Base-by-base conservation (phyloP, 2,329 filamentous ascomycete genomes). In the Colletotrichum sp. region DNA sequence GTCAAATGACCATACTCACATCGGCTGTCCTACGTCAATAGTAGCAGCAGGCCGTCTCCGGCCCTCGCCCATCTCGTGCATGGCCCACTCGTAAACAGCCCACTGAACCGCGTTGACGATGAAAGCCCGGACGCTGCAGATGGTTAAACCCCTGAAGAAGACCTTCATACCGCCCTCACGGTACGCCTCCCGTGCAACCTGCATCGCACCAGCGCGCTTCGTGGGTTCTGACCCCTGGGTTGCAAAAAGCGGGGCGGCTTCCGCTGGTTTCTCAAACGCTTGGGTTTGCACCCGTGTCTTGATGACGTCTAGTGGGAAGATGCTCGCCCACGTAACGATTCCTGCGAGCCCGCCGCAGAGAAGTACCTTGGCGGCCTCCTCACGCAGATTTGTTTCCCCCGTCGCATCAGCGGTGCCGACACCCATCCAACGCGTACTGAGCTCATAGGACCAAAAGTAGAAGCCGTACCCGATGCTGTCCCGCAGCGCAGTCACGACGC, bases 391-490 rank as follows among this genome's bases (percentile, higher is more conserved):
- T 3, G 77, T 72, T 27, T 77, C 76, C 16, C 77, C 68, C 38
- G 54, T 43, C 21, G 36, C 59, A 13, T 72, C 73, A 11, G 72
- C 73, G 27, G 61, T 29, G 8, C 76, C 66, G 5, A 84, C 84
- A 21, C 85, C 85, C 82, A 92, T 86, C 68, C 87, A 85, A 43
- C 90, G 88, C 76, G 93, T 95, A 76, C 88, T 91, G 72, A 96
- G 85, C 83, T 97, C 94, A 80, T 98, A 98, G 2, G 93, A 93
- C 94, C 94, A 98, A 82, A 98, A 98, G 81, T 98, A 98, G 83
- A 98, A 98, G 0, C 96, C 96, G 84, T 98, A 98, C n/a, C 96
- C 96, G 69, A 98, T 90, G 72, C 93, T 93, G 83, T 98, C 96
- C 64, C 96, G 89, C 54, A 96, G 81, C 67, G 93, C 94, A 1